Evolutionary conservation across 306 rosid species (phyloP).

Genomic region (Cicer bijugum): DNA sequence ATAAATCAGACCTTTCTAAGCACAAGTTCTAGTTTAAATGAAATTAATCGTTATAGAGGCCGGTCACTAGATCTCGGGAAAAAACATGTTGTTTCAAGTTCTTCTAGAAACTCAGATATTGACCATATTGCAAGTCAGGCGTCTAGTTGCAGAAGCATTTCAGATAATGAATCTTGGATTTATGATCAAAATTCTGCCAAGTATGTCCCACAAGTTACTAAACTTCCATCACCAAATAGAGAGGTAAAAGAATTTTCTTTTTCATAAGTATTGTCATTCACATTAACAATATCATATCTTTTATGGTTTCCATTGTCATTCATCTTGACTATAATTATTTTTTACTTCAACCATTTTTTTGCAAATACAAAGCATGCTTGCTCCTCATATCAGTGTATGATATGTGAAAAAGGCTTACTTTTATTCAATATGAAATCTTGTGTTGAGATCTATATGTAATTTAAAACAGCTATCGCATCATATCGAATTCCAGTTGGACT

Average conservation of each 20-base stretch:
- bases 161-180: slow-evolving; percentile 56
- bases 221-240: slow-evolving; percentile 52
- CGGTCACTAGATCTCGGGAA: slow-evolving; percentile 62
- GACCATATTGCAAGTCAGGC: slow-evolving; percentile 48
- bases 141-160: slow-evolving; percentile 59
- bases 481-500: not conserved
- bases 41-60: slow-evolving; percentile 51
- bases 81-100: slow-evolving; percentile 47
- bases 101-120: slow-evolving; percentile 53
- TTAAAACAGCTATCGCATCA: slow-evolving; percentile 21
- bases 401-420: not conserved
- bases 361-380: not conserved
- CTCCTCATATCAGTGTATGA: too few relatives aligned
- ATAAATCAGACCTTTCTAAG: slow-evolving; percentile 60
- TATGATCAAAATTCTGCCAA: slow-evolving; percentile 55
- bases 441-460: not conserved
- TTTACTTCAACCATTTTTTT: slow-evolving; percentile 13
- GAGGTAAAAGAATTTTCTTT: slow-evolving; percentile 55
- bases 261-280: slow-evolving; percentile 10
- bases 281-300: slow-evolving; percentile 14
- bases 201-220: slow-evolving; percentile 40
- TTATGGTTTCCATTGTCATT: slow-evolving; percentile 13
- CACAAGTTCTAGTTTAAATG: slow-evolving; percentile 46
- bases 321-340: slow-evolving; percentile 27
- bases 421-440: slow-evolving; percentile 2